Evolutionary conservation across 2,329 filamentous ascomycete genomes (phyloP).

Genomic region (Furcasterigmium furcatum): DNA sequence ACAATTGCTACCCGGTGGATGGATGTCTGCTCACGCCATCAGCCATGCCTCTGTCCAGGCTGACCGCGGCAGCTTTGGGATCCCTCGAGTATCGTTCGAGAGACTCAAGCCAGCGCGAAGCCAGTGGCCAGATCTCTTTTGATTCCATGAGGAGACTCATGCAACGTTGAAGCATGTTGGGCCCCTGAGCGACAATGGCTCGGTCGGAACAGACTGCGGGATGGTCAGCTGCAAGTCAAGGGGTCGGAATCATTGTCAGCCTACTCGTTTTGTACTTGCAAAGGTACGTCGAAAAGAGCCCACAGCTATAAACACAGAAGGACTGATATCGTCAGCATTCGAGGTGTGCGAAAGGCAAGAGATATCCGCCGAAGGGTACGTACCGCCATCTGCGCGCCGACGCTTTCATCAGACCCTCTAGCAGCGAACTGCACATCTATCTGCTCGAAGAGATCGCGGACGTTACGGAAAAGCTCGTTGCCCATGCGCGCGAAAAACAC

Average conservation of each 20-base stretch:
- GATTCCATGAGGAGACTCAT: constrained; percentile 44
- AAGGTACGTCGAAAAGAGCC: constrained; percentile 47
- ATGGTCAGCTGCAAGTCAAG: constrained; percentile 5
- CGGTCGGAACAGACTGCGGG: constrained; percentile 39
- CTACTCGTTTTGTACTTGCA: constrained; percentile 48
- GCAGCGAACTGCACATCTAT: constrained; percentile 48
- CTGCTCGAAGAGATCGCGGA: constrained; percentile 44
- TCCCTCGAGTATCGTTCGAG: constrained; percentile 44
- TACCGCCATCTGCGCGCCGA: constrained; percentile 51
- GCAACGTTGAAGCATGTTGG: constrained; percentile 41
- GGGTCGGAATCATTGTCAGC: constrained; percentile 10
- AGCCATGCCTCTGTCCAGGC: constrained; percentile 45
- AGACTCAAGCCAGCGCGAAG: constrained; percentile 48
- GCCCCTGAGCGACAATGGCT: constrained; percentile 33
- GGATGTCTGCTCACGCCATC: constrained; percentile 29
- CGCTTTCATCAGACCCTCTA: constrained; percentile 40
- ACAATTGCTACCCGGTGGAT: too few relatives aligned
- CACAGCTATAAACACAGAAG: constrained; percentile 54
- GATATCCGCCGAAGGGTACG: constrained; percentile 11
- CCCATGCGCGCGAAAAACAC: constrained; percentile 41
- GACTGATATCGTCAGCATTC: constrained; percentile 23
- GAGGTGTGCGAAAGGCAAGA: not conserved
- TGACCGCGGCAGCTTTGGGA: constrained; percentile 33
- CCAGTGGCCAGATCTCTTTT: constrained; percentile 49
- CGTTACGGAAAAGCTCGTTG: constrained; percentile 44